Evolutionary conservation across 495 filamentous ascomycete genomes (phyloP).

Genomic region (Parathielavia appendiculata): DNA sequence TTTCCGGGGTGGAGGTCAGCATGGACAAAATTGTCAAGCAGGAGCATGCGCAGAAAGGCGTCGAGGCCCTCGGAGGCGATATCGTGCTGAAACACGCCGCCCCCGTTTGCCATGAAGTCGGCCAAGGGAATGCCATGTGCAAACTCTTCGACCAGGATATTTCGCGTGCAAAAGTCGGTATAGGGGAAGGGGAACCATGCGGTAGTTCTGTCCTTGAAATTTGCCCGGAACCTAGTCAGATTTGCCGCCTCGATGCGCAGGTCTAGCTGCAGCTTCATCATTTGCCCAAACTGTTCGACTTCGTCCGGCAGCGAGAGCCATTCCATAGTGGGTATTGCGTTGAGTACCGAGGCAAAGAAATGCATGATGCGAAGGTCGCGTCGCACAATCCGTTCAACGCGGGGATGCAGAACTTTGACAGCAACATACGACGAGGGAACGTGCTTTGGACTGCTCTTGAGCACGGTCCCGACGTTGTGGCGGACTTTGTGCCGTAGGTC

Average conservation of each 20-base stretch:
- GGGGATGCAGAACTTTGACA: slow-evolving; percentile 92
- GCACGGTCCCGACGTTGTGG: slow-evolving; percentile 75
- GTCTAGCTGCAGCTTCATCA: slow-evolving; percentile 97
- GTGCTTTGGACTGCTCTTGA: slow-evolving; percentile 78
- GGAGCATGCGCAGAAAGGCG: slow-evolving; percentile 95
- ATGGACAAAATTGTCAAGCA: slow-evolving; percentile 97
- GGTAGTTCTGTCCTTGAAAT: slow-evolving; percentile 84
- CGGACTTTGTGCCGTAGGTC: slow-evolving; percentile 63
- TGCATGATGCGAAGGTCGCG: slow-evolving; percentile 90
- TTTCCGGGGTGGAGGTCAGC: slow-evolving; percentile 98
- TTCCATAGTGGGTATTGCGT: slow-evolving; percentile 88
- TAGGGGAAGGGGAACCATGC: slow-evolving; percentile 97
- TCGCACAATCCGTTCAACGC: slow-evolving; percentile 80
- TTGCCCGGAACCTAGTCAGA: slow-evolving; percentile 77
- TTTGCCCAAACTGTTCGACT: slow-evolving; percentile 87
- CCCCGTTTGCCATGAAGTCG: slow-evolving; percentile 84
- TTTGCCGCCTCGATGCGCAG: slow-evolving; percentile 93
- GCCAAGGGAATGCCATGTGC: slow-evolving; percentile 88
- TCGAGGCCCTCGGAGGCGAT: slow-evolving; percentile 95
- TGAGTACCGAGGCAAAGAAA: slow-evolving; percentile 82
- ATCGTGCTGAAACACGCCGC: slow-evolving; percentile 86
- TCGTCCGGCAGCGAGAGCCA: slow-evolving; percentile 97
- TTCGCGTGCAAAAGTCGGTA: slow-evolving; percentile 79
- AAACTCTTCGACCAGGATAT: slow-evolving; percentile 94
- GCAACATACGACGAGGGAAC: slow-evolving; percentile 92